phyloP scores from a whole-genome alignment of 2,329 filamentous ascomycete species.

The Hypoxylon sp. region DNA sequence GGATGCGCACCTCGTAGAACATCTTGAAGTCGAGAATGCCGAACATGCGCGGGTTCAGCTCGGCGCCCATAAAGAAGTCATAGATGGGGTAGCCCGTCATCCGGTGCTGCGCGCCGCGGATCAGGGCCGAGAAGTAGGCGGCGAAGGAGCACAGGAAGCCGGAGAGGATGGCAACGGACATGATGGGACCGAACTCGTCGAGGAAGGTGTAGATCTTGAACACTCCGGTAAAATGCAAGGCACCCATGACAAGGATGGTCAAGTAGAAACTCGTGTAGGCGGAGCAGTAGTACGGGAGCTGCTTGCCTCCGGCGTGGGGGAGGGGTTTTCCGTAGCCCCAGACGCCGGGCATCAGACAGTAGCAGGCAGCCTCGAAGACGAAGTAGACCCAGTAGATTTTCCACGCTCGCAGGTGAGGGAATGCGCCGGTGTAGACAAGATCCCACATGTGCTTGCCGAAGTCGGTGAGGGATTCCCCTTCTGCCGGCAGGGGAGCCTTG shows the following conservation, averaged over 20 bases:
- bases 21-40: slow-evolving; percentile 92
- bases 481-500: slow-evolving; percentile 72
- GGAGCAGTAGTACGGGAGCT: slow-evolving; percentile 94
- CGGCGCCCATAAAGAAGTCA: slow-evolving; percentile 93
- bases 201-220: slow-evolving; percentile 93
- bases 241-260: slow-evolving; percentile 75
- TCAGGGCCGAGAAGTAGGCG: slow-evolving; percentile 85
- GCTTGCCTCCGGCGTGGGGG: slow-evolving; percentile 80
- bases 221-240: slow-evolving; percentile 80
- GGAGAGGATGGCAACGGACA: slow-evolving; percentile 91
- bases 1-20: slow-evolving; percentile 93
- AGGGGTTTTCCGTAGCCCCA: slow-evolving; percentile 89
- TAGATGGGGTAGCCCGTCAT: slow-evolving; percentile 90
- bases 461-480: slow-evolving; percentile 72
- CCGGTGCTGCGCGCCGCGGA: slow-evolving; percentile 83
- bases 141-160: slow-evolving; percentile 84
- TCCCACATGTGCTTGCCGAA: slow-evolving; percentile 76
- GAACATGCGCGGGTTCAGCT: slow-evolving; percentile 88
- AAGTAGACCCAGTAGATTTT: slow-evolving; percentile 94
- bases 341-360: slow-evolving; percentile 86
- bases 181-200: slow-evolving; percentile 92
- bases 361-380: slow-evolving; percentile 82
- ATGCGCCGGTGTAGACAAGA: slow-evolving; percentile 84
- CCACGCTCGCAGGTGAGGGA: slow-evolving; percentile 84
- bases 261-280: slow-evolving; percentile 87